Evolutionary conservation across 2,329 filamentous ascomycete genomes (phyloP), one percentile per base, ranked within the genome.

Genomic region (Gnomoniopsis smithogilvyi): DNA sequence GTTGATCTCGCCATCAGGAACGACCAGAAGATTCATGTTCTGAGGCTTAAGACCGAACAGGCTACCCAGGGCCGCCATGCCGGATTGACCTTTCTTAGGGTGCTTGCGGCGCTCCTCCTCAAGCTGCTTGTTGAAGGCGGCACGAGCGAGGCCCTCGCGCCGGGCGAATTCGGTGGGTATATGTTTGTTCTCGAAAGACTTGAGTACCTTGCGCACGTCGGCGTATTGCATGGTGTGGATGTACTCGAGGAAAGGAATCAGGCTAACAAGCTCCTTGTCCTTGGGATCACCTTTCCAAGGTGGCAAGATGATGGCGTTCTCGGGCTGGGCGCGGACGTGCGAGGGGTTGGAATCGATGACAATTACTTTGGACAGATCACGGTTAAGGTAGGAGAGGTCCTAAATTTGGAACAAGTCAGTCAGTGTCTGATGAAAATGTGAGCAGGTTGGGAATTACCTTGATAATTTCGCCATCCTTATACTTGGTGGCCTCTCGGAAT

Each of bases 191-290:
- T 96, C 87, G 68, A 96, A 96, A 0, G 90, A 93, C 76, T 90
- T 91, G 71, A 97, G 76, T 3, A 95, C 88, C 68, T 90, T 87
- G 66, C 95, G 90, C 15, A 96, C 90, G 68, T 99, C 95, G 54
- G 87, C 81, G 67, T 92, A 91, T 64, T 92, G 89, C 90, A 98
- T 96, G 21, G 92, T 95, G 65, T 92, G 91, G 64, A 99, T 86
- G 75, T 97, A 98, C 77, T 99, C 95, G 63, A 99, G 87, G 85
- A 99, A 97, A 14, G 95, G 95, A 60, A 99, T 96, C 51, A 97
- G 79, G 3, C 87, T 84, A 22, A 99, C 90, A 12, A 99, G 88
- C 50, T 92, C 91, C 70, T 87, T 92, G 74, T 99, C 94, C 67
- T 87, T 85, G 50, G 87, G 76, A 65, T 96, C 84, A 36, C 95